phyloP scores from a whole-genome alignment of 192 early-diverging fungal species.

The Spizellomyces sp. region DNA sequence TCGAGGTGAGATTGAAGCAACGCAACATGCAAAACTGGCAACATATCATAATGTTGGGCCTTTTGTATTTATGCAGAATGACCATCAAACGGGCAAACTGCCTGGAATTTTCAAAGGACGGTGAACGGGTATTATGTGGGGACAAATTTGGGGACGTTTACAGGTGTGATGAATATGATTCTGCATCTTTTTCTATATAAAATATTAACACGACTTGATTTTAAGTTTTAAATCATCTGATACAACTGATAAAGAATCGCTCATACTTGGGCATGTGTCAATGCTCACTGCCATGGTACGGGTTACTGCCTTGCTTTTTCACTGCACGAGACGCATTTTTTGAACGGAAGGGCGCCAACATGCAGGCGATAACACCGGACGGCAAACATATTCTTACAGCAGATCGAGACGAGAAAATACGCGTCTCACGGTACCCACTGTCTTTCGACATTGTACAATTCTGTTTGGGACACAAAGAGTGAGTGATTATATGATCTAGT shows the following conservation, averaged over 20 bases:
- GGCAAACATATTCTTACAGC: conserved; percentile 79
- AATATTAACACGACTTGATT: background rate
- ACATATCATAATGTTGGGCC: no score
- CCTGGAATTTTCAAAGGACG: conserved; percentile 67
- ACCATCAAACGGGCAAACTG: conserved; percentile 75
- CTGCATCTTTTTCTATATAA: conserved; percentile 1
- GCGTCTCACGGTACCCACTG: conserved; percentile 89
- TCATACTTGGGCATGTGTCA: conserved; percentile 90
- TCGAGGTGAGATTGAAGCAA: conserved; percentile 3
- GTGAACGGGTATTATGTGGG: conserved; percentile 67
- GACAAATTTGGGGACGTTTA: conserved; percentile 98
- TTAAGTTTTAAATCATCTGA: conserved; percentile 33
- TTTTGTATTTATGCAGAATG: conserved; percentile 1
- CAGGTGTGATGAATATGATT: conserved; percentile 44
- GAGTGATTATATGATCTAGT: conserved; percentile 19
- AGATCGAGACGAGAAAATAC: conserved; percentile 98
- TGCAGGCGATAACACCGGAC: conserved; percentile 60
- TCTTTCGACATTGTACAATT: conserved; percentile 87
- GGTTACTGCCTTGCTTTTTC: background rate
- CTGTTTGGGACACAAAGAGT: conserved; percentile 90
- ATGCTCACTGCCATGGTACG: conserved; percentile 86
- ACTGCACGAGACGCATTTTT: background rate
- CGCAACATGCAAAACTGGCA: no score
- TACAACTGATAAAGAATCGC: conserved; percentile 35
- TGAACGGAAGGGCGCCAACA: background rate